Evolutionary conservation across 768 basidiomycete genomes (phyloP), one percentile per base, ranked within the genome.

Genomic region (Phaffia australis): DNA sequence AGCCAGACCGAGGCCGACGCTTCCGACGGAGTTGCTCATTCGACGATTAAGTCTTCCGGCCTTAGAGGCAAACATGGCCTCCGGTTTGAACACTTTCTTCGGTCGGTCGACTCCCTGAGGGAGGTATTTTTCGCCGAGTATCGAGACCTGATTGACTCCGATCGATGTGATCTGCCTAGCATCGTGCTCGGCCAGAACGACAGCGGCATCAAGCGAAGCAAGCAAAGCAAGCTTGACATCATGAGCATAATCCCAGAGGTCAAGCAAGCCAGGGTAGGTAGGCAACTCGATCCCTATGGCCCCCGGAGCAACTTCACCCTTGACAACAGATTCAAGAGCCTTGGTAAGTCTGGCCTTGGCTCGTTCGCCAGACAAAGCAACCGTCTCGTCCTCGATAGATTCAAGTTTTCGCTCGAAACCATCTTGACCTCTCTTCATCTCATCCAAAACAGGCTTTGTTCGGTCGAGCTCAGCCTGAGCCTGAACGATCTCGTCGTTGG

Each of bases 1-100:
- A 3, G 87, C 84, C 23, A 94, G 70, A 11, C 89, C 88, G 7
- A 97, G 83, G 29, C 89, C 89, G 71, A 90, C 87, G 55, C 88
- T 86, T 52, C 87, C 86, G 65, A 89, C 79, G 16, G 75, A 80
- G 54, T 78, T 78, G 4, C 65, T 77, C 73, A 70, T 73, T 81
- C 69, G 81, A 42, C 35, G 35, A 11, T 42, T 42, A 11, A 42
- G 35, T 76, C 61, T 70, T 35, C 71, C 73, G 65, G 74, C 72
- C 70, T 75, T 75, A 29, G 74, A 29, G 63, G 83, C 83, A 79
- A 98, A 99, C 95, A 99, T 98, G 18, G 90, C 94, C 74, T 94
- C 87, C n/a, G 94, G 89, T 79, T 89, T 84, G 80, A 99, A 99
- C 16, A 94, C 84, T 30, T 89, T 81, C 64, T 84, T 81, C 58